Evolutionary conservation across 2,329 filamentous ascomycete species (phyloP).

Genomic region (Epichloe elymi): DNA sequence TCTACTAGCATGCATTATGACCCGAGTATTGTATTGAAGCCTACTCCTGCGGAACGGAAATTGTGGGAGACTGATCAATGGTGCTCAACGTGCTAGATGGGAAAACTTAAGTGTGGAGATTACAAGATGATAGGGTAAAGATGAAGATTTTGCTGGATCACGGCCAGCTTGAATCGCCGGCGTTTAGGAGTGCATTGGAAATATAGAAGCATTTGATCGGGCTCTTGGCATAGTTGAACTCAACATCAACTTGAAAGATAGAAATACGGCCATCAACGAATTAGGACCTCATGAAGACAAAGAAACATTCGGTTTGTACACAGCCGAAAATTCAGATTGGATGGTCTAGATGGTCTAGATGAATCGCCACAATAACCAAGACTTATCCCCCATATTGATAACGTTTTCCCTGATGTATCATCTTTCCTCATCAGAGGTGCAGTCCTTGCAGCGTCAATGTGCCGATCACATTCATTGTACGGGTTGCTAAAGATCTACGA

Average conservation of each 20-base stretch:
- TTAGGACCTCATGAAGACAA: too few relatives aligned
- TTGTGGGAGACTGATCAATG: neutral
- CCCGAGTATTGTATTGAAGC: conserved; percentile 31
- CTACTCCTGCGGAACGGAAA: neutral
- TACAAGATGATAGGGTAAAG: neutral
- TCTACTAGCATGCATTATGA: conserved; percentile 27
- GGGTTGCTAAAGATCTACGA: too few relatives aligned
- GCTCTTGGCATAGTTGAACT: conserved; percentile 1
- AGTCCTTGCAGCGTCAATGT: too few relatives aligned
- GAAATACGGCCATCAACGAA: neutral
- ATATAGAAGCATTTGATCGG: neutral
- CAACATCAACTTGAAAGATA: conserved; percentile 3
- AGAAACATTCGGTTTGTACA: too few relatives aligned
- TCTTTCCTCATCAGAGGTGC: too few relatives aligned
- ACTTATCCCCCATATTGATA: too few relatives aligned
- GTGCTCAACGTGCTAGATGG: conserved; percentile 2
- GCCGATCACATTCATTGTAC: too few relatives aligned
- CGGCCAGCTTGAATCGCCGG: neutral
- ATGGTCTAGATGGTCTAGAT: too few relatives aligned
- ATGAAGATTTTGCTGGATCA: neutral
- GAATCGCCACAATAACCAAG: too few relatives aligned
- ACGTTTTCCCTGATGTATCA: too few relatives aligned
- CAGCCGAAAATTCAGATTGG: too few relatives aligned
- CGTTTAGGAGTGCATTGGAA: neutral
- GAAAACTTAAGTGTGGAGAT: neutral